A percentile compares a stretch with the other conserved stretches of the same genome.
These are phyloP conservation scores for Fragosphaeria purpurea DNA, from an alignment of 2,329 filamentous ascomycete genomes.

Conservation along the genomic window DNA sequence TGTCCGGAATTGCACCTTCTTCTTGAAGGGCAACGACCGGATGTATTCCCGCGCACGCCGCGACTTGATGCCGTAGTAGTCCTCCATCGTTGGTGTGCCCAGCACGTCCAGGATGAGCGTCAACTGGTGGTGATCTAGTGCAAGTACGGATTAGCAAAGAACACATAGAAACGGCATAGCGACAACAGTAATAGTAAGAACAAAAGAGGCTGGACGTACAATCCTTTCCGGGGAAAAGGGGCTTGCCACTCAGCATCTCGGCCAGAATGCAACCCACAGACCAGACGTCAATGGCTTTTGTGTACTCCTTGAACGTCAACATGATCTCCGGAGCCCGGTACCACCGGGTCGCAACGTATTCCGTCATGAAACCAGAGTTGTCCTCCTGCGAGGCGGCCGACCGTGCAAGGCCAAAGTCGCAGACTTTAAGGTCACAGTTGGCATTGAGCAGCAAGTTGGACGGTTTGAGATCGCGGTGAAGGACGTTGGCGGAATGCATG, in stretches of 20 bases:
- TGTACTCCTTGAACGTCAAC: conserved; percentile 99
- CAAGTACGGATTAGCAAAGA: not conserved
- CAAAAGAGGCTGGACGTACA: conserved; percentile 48
- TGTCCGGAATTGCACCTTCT: conserved; percentile 96
- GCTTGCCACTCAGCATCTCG: conserved; percentile 98
- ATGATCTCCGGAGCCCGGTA: conserved; percentile 99
- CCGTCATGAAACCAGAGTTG: conserved; percentile 99
- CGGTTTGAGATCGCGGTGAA: conserved; percentile 94
- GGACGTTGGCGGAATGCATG: conserved; percentile 97
- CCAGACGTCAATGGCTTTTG: conserved; percentile 98
- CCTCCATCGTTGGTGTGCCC: conserved; percentile 97
- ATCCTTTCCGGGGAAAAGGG: conserved; percentile 95
- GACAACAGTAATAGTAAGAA: not conserved
- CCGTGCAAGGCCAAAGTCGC: conserved; percentile 91
- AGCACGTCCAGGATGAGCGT: conserved; percentile 95
- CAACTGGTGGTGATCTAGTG: conserved; percentile 85
- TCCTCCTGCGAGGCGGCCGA: conserved; percentile 96
- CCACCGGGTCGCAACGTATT: conserved; percentile 99
- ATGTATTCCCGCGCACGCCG: conserved; percentile 96
- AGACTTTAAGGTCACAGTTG: conserved; percentile 98
- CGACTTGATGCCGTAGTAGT: conserved; percentile 99
- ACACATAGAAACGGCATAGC: not conserved
- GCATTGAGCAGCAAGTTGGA: conserved; percentile 95
- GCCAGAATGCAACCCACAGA: conserved; percentile 96
- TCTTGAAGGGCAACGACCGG: conserved; percentile 95